A percentile compares a stretch with the other conserved stretches of the same genome.
These are phyloP conservation scores for Scutellaria minor DNA, from an alignment of 257 asterid species.

Conservation along the genomic window DNA sequence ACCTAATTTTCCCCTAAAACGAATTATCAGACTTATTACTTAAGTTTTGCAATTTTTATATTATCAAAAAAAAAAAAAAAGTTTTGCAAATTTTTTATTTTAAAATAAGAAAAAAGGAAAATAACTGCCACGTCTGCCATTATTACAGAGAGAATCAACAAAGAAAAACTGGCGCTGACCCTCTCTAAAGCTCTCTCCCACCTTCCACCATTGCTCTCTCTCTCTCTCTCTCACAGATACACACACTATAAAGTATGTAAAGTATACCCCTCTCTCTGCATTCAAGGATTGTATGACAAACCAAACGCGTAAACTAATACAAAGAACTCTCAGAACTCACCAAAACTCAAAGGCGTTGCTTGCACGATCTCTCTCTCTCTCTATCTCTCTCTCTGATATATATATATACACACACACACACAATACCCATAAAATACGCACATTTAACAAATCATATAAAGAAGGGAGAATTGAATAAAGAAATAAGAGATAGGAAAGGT, in stretches of 20 bases:
- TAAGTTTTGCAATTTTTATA: neutral
- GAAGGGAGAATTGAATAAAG: conserved; percentile 22
- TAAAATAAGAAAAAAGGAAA: neutral
- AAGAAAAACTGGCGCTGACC: conserved; percentile 43
- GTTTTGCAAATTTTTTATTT: neutral
- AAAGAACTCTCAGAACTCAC: conserved; percentile 28
- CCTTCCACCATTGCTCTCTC: conserved; percentile 28
- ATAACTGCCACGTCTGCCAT: neutral
- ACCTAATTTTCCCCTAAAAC: no score
- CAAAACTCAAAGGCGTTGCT: conserved; percentile 48
- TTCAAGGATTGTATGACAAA: conserved; percentile 34
- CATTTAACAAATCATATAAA: neutral
- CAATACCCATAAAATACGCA: no score
- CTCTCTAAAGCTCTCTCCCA: conserved; percentile 23
- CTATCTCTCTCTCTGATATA: neutral
- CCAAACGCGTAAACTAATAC: conserved; percentile 41
- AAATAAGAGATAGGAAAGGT: conserved; percentile 31
- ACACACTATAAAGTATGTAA: neutral
- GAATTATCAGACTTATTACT: neutral
- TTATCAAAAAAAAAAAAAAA: no score
- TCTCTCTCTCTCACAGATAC: conserved; percentile 19
- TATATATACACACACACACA: neutral
- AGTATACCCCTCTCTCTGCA: conserved; percentile 3
- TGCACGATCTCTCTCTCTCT: conserved; percentile 56
- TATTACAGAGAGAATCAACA: neutral